Conservation (phyloP, 768 basidiomycete species). For the Chalciporus pseudorubinellus region DNA sequence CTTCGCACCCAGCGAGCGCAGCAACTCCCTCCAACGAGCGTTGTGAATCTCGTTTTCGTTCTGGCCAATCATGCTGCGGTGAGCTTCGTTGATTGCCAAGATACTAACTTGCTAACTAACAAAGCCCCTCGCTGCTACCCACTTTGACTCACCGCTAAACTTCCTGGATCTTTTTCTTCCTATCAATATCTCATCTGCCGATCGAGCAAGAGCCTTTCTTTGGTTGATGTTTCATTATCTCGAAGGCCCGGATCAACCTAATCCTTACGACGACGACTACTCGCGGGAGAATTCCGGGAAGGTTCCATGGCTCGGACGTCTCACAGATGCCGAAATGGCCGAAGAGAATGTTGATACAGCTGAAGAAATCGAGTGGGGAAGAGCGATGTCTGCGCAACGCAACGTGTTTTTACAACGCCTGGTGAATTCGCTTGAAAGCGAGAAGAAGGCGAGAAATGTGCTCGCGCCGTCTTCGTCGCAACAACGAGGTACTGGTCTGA, state of each 20-base stretch:
- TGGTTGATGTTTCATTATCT: conserved; percentile 85
- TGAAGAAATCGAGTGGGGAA: conserved; percentile 79
- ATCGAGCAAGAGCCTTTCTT: conserved; percentile 77
- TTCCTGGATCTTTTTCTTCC: conserved; percentile 86
- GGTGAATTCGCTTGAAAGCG: conserved; percentile 52
- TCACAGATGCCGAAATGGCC: conserved; percentile 53
- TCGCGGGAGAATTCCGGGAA: conserved; percentile 56
- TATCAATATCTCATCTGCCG: conserved; percentile 63
- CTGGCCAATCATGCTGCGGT: conserved; percentile 77
- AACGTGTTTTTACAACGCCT: conserved; percentile 70
- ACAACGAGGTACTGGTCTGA: conserved; percentile 22
- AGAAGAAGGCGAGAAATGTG: conserved; percentile 46
- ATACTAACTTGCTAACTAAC: conserved; percentile 9
- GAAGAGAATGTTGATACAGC: conserved; percentile 75
- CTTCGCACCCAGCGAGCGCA: conserved; percentile 47
- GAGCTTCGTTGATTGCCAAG: conserved; percentile 28
- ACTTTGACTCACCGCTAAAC: conserved; percentile 73
- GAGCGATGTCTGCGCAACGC: conserved; percentile 67
- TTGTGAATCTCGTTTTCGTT: conserved; percentile 84
- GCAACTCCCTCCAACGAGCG: conserved; percentile 74
- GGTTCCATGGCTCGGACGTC: conserved; percentile 57
- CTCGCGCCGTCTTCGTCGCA: conserved; percentile 29
- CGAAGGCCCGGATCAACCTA: conserved; percentile 59
- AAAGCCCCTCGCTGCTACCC: conserved; percentile 59
- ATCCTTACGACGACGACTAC: conserved; percentile 74